Evolutionary conservation across 192 early-diverging fungal genomes (phyloP), one percentile per base, ranked within the genome.

Genomic region (Linderina pennispora): DNA sequence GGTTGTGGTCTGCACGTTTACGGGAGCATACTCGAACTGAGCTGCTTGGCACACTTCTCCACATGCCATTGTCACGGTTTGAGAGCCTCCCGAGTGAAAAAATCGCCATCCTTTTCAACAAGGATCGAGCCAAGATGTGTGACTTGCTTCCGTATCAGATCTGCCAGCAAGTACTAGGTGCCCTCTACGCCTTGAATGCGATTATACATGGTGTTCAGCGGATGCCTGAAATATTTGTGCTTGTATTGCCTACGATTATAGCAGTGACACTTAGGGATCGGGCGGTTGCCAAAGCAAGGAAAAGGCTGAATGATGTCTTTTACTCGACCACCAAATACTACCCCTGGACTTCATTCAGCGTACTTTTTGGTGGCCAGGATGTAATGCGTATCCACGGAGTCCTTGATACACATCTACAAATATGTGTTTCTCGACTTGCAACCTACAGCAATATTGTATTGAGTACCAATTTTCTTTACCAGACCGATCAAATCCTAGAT

Each of bases 1-100:
- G 8, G 10, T 14, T 60, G 24, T 60, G 58, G 58, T 23, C n/a
- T 13, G n/a, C 11, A 3, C 4, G 23, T 10, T 26, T 39, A 13
- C 6, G 10, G 1, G 18, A 1, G 6, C 40, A 42, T 19, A 60
- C 53, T 50, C 45, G 33, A 4, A 23, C 36, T 3, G 7, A 8
- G 7, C 45, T 61, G 0, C 9, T 53, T 1, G 15, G 20, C 7
- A 32, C 41, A 5, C n/a, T 52, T 19, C 11, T 61, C 2, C 37
- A 24, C 18, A 36, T 26, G 6, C 50, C 32, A 3, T 37, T 61
- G 13, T 8, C 44, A 13, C 17, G 32, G n/a, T 52, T 45, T 37
- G 58, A 61, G 45, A 50, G 58, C 0, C 24, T 61, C 20, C 34
- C 58, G 14, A 44, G 36, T 23, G 47, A 53, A 2, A 43, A 33